phyloP scores from a whole-genome alignment of 306 rosid species.

The cucumber (Cucumis sativus) region DNA sequence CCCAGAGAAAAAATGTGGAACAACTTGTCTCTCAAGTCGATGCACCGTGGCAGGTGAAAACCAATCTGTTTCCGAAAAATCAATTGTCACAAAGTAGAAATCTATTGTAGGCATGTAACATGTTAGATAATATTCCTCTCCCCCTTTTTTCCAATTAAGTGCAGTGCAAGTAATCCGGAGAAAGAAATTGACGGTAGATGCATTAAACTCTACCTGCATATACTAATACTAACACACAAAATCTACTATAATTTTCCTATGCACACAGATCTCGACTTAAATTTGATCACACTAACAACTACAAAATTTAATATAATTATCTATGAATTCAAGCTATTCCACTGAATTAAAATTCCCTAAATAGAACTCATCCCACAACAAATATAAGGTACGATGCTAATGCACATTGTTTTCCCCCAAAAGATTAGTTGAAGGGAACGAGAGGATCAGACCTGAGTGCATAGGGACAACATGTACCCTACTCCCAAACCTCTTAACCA shows the following conservation, averaged over 20 bases:
- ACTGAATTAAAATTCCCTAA: background rate
- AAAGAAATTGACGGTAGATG: background rate
- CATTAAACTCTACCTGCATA: background rate
- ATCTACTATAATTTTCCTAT: background rate
- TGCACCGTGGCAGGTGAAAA: slow-evolving; percentile 85
- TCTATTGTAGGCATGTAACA: background rate
- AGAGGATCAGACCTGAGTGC: slow-evolving; percentile 64
- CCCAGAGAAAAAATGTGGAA: slow-evolving; percentile 92
- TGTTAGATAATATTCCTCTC: background rate
- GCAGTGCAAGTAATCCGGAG: background rate
- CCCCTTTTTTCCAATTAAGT: background rate
- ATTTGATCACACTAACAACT: background rate
- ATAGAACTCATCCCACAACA: background rate
- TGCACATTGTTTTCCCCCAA: background rate
- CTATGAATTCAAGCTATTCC: background rate
- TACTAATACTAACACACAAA: background rate
- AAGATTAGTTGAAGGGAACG: background rate
- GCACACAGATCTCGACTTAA: background rate
- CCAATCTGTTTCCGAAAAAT: slow-evolving; percentile 57
- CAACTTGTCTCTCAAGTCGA: slow-evolving; percentile 94
- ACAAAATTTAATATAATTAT: background rate
- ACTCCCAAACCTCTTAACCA: slow-evolving; percentile 73
- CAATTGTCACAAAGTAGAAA: background rate
- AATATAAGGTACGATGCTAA: background rate
- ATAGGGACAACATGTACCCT: slow-evolving; percentile 78